Conservation (phyloP, 805 yeast species). For the Yarrowia sp. region DNA sequence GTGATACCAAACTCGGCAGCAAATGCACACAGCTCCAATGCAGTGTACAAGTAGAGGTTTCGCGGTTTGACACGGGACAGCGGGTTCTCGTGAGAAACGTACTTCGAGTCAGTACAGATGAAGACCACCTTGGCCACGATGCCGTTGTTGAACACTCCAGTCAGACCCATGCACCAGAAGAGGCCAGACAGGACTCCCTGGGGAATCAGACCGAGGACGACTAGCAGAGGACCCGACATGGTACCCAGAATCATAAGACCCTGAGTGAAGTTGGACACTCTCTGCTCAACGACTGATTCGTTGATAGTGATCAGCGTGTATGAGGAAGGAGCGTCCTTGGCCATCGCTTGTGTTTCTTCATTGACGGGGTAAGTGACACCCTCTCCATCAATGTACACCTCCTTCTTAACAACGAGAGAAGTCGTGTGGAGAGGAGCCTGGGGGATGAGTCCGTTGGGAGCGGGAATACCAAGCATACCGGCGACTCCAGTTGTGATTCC, state of each 20-base stretch:
- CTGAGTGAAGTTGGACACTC: constrained; percentile 79
- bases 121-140: constrained; percentile 62
- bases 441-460: constrained; percentile 95
- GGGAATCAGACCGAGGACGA: constrained; percentile 80
- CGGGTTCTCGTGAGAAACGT: constrained; percentile 40
- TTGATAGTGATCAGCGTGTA: constrained; percentile 35
- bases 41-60: constrained; percentile 52
- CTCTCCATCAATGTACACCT: constrained; percentile 26
- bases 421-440: constrained; percentile 94
- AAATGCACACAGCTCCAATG: constrained; percentile 63
- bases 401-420: constrained; percentile 57
- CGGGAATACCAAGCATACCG: constrained; percentile 87
- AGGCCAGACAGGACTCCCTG: constrained; percentile 91
- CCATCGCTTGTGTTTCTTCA: constrained; percentile 27
- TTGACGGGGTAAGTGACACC: background rate
- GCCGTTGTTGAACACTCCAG: constrained; percentile 67
- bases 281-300: constrained; percentile 76
- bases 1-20: constrained; percentile 83
- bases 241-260: constrained; percentile 80
- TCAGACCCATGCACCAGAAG: constrained; percentile 88
- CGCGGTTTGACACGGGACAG: constrained; percentile 39
- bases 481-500: constrained; percentile 86
- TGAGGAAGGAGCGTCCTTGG: constrained; percentile 16
- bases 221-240: constrained; percentile 84
- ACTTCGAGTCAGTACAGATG: constrained; percentile 56